phyloP scores from a whole-genome alignment of 169 alveolate species.

The Plasmodium cynomolgi region DNA sequence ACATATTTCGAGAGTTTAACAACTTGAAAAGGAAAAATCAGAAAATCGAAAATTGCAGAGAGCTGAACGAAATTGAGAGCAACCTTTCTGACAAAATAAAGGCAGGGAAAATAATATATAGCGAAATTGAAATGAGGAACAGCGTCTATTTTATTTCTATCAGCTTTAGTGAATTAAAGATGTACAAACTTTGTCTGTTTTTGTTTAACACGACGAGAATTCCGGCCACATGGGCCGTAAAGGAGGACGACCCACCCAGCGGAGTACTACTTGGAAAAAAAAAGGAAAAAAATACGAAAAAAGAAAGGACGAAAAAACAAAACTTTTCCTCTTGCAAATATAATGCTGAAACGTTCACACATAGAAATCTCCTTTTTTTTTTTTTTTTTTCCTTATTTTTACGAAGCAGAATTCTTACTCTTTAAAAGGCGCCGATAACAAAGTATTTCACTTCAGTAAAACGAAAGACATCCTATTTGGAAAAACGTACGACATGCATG shows the following conservation, averaged over 20 bases:
- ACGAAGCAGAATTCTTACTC: background rate
- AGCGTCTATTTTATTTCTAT: slow-evolving; percentile 24
- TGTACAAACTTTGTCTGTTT: slow-evolving; percentile 53
- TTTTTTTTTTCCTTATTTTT: background rate
- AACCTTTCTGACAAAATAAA: slow-evolving; percentile 44
- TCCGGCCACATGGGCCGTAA: slow-evolving; percentile 54
- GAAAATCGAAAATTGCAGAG: slow-evolving; percentile 31
- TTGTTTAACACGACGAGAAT: slow-evolving; percentile 44
- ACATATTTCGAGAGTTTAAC: slow-evolving; percentile 64
- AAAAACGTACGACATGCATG: slow-evolving; percentile 35
- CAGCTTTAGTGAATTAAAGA: slow-evolving; percentile 43
- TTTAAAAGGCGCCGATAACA: background rate
- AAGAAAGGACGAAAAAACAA: background rate
- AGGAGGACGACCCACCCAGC: slow-evolving; percentile 21
- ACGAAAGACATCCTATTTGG: slow-evolving; percentile 58
- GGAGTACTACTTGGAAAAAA: slow-evolving; percentile 16
- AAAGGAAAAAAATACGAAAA: background rate
- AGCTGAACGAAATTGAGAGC: slow-evolving; percentile 33
- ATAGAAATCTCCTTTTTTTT: background rate
- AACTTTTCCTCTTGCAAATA: background rate
- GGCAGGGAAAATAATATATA: slow-evolving; percentile 27
- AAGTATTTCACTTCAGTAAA: slow-evolving; percentile 65
- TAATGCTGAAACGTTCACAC: background rate
- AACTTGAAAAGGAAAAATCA: slow-evolving; percentile 44
- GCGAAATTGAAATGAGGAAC: slow-evolving; percentile 41